Evolutionary conservation across 345 rosid genomes (phyloP), one percentile per base, ranked within the genome.

Genomic region (Eucalyptus pauciflora): DNA sequence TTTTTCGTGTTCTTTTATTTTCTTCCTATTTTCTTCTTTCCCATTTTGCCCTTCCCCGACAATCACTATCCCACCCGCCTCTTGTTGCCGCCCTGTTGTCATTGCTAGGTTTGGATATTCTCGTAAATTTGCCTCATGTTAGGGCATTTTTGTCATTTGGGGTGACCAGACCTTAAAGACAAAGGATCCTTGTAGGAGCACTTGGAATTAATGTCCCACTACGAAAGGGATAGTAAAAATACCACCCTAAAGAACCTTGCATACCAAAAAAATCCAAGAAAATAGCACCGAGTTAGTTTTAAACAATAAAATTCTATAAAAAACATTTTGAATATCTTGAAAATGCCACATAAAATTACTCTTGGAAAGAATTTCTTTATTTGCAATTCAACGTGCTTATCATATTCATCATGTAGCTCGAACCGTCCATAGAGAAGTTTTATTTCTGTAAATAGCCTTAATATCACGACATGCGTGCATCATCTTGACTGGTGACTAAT

Each of bases 51-150:
- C 29, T 20, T 41, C 29, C 29, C 2, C 3, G 45, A 41, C 27
- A 11, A 41, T 76, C 5, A 6, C 29, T 4, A 11, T 25, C 27
- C 4, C 4, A 37, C 5, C 5, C 2, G 5, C 7, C 29, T 24
- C 43, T 24, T 41, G 14, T 20, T 3, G 15, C 27, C 2, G 1
- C 9, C 9, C 0, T 2, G 2, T 41, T 76, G 4, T 76, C 27
- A 4, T 76, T 7, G 5, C 48, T 41, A 18, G 5, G 85, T 22
- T 22, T 20, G 48, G 85, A 41, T 41, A 20, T 76, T 76, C 41
- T 0, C 29, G 15, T 76, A 76, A 76, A 20, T 41, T 76, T 76
- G 48, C 15, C 48, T 76, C 8, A 43, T 10, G 27, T 45, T 20
- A 76, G 85, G 85, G 85, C 48, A 41, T 41, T 76, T 25, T 76